These are phyloP conservation scores for Hymenoscyphus albidus DNA, from an alignment of 2,329 filamentous ascomycete species.

Conservation along the genomic window DNA sequence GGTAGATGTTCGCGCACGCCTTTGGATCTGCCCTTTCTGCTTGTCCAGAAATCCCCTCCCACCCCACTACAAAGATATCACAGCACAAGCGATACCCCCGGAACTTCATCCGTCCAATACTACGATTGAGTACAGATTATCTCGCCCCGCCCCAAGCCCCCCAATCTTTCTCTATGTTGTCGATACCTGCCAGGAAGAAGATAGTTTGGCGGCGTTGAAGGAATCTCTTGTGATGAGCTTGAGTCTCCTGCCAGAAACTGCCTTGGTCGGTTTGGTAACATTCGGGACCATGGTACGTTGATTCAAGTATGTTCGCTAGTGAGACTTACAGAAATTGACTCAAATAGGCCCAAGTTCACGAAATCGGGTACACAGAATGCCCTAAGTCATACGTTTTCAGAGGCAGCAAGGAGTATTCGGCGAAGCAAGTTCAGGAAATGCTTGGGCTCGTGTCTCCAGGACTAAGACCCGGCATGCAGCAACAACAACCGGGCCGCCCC, in stretches of 20 bases:
- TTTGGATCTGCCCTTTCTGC: slow-evolving; percentile 90
- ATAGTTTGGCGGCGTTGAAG: slow-evolving; percentile 77
- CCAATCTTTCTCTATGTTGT: slow-evolving; percentile 87
- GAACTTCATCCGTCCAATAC: slow-evolving; percentile 79
- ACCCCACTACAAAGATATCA: slow-evolving; percentile 87
- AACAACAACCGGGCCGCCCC: slow-evolving; percentile 71
- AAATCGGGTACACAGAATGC: slow-evolving; percentile 96
- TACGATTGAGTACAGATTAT: slow-evolving; percentile 84
- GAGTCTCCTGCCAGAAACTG: slow-evolving; percentile 75
- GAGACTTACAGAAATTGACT: background rate
- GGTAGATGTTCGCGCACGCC: slow-evolving; percentile 75
- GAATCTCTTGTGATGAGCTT: slow-evolving; percentile 85
- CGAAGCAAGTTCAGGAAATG: slow-evolving; percentile 99
- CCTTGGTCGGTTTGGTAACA: slow-evolving; percentile 78
- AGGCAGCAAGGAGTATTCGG: slow-evolving; percentile 95
- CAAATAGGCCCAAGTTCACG: slow-evolving; percentile 81
- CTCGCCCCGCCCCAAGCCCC: slow-evolving; percentile 76
- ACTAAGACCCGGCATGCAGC: slow-evolving; percentile 64
- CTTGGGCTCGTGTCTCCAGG: slow-evolving; percentile 74
- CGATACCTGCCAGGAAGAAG: slow-evolving; percentile 84
- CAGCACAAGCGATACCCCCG: slow-evolving; percentile 74
- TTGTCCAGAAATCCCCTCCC: slow-evolving; percentile 78
- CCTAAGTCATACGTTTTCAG: slow-evolving; percentile 98
- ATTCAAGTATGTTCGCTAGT: background rate
- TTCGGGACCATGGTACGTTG: slow-evolving; percentile 84